A percentile compares a stretch with the other conserved stretches of the same genome.
Evolutionary conservation across 2,329 filamentous ascomycete species (phyloP).

Genomic region (Cladophialophora chaetospira): DNA sequence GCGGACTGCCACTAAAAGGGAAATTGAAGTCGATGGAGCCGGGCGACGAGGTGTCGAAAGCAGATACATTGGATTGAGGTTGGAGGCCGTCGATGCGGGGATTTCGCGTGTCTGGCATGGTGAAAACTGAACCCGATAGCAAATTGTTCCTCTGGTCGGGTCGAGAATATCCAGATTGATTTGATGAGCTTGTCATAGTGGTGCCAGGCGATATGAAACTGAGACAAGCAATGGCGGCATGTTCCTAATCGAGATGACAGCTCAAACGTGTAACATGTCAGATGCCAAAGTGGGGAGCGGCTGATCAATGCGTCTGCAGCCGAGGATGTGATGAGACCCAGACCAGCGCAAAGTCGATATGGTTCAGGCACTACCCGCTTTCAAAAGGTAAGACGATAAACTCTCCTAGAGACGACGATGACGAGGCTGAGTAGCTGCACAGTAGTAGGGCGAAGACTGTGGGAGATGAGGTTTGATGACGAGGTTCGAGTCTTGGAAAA

Average conservation of each 20-base stretch:
- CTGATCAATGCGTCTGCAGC: slow-evolving; percentile 2
- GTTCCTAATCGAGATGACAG: slow-evolving; percentile 16
- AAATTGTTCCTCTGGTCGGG: slow-evolving; percentile 13
- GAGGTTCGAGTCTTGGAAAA: slow-evolving; percentile 9
- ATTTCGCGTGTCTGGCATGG: slow-evolving; percentile 24
- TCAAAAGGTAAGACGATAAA: too few relatives aligned
- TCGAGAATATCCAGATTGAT: slow-evolving; percentile 10
- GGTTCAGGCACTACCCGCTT: background rate
- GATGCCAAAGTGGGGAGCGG: background rate
- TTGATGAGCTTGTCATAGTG: slow-evolving; percentile 27
- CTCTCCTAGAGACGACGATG: too few relatives aligned
- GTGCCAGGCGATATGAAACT: background rate
- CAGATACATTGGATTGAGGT: slow-evolving; percentile 18
- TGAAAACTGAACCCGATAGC: slow-evolving; percentile 17
- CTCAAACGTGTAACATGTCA: slow-evolving; percentile 4
- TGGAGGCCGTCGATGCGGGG: slow-evolving; percentile 27
- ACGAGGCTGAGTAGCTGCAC: slow-evolving; percentile 5
- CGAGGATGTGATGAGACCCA: background rate
- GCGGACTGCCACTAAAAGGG: slow-evolving; percentile 28
- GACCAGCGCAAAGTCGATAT: background rate
- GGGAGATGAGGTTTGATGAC: slow-evolving; percentile 8
- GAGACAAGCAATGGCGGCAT: slow-evolving; percentile 14
- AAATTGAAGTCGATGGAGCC: slow-evolving; percentile 29
- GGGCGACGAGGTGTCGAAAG: slow-evolving; percentile 28
- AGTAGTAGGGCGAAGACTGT: background rate